Conservation (phyloP, 208 protist species). For the Lotmaria passim region DNA sequence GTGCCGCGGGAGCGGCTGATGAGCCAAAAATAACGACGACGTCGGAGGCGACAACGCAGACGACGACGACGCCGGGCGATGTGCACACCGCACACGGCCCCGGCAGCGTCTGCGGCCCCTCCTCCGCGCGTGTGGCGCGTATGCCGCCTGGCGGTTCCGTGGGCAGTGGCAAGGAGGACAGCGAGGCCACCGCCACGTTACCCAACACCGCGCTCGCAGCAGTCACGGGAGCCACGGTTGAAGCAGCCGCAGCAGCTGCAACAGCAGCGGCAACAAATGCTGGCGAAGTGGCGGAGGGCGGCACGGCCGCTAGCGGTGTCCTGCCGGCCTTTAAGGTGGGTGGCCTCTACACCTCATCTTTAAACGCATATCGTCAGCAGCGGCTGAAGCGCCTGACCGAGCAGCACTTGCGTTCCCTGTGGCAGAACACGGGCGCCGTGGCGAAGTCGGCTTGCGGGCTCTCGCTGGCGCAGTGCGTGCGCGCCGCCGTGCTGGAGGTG, state of each 20-base stretch:
- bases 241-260: not conserved
- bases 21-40: not conserved
- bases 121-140: not conserved
- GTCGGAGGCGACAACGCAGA: not conserved
- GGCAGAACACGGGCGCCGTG: slow-evolving; percentile 14
- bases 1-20: not conserved
- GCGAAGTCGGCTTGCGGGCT: slow-evolving; percentile 19
- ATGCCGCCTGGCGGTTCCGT: not conserved
- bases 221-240: not conserved
- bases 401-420: slow-evolving; percentile 32
- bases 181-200: not conserved
- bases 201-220: too few relatives aligned
- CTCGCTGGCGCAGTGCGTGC: slow-evolving; percentile 12
- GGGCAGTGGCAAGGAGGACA: not conserved
- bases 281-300: not conserved
- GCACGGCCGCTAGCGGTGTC: not conserved
- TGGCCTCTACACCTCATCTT: slow-evolving; percentile 30
- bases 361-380: slow-evolving; percentile 36
- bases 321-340: slow-evolving; percentile 19
- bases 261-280: not conserved
- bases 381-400: slow-evolving; percentile 32
- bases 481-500: slow-evolving; percentile 12
- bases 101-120: not conserved
- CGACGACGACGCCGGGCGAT: not conserved
- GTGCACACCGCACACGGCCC: not conserved